These are phyloP conservation scores for Cytidiella melzeri DNA, from an alignment of 768 basidiomycete genomes.

Conservation along the genomic window DNA sequence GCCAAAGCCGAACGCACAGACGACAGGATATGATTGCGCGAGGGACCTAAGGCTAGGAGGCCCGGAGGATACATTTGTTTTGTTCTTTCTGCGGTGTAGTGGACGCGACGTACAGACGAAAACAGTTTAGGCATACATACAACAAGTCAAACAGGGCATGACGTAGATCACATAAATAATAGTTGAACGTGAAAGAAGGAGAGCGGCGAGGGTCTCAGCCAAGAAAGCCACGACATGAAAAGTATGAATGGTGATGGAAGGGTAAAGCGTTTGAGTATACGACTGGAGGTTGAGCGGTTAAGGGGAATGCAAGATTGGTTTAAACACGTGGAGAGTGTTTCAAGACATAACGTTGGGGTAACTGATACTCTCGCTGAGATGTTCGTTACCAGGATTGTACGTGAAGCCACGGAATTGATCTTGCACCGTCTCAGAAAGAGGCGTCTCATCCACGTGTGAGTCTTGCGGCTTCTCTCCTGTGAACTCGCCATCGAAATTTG, in stretches of 20 bases:
- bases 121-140: background rate
- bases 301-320: too few relatives aligned
- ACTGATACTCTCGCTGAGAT: constrained; percentile 78
- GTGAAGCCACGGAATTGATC: constrained; percentile 93
- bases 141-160: background rate
- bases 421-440: constrained; percentile 91
- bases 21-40: too few relatives aligned
- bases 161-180: background rate
- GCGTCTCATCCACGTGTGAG: constrained; percentile 91
- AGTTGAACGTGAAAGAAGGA: too few relatives aligned
- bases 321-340: too few relatives aligned
- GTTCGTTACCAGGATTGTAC: constrained; percentile 80
- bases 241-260: background rate
- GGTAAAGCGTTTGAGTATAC: too few relatives aligned
- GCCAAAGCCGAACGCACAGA: background rate
- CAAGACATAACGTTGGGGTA: constrained; percentile 35
- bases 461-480: constrained; percentile 93
- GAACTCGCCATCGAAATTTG: constrained; percentile 97
- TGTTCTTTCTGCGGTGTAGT: too few relatives aligned
- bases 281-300: too few relatives aligned
- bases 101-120: background rate
- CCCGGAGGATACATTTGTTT: too few relatives aligned
- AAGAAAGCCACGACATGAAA: background rate
- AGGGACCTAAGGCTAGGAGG: too few relatives aligned
- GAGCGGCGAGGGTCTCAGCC: too few relatives aligned